Evolutionary conservation across 306 rosid species (phyloP), one percentile per base, ranked within the genome.

Genomic region (Lagenaria siceraria): DNA sequence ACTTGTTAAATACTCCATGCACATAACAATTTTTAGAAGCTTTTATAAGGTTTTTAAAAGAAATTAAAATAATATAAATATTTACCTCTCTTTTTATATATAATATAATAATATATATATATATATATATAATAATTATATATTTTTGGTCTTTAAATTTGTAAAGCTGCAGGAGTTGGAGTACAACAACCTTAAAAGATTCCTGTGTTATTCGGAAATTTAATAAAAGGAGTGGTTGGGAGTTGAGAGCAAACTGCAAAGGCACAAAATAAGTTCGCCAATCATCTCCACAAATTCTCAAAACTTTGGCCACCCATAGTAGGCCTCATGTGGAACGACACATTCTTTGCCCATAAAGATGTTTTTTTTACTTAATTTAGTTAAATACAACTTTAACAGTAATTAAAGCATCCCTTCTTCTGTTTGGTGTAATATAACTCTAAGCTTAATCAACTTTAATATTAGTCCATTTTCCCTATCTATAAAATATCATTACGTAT

Each of bases 101-200:
- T n/a, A n/a, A n/a, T n/a, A n/a, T 18, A 19, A 17, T 15, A 17
- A 14, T 29, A 29, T 29, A 29, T 2, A 29, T 29, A 29, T 46
- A 12, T 40, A 40, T 7, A 0, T 40, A 8, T 7, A 7, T 40
- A 40, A 29, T 29, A n/a, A n/a, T n/a, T n/a, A n/a, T n/a, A n/a
- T 29, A 29, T 29, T 29, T 40, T 33, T 33, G 6, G 10, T 7
- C 2, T 40, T 65, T 9, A 65, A 65, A 36, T 18, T 10, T 65
- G 51, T 1, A 66, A 66, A 46, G 58, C 75, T 46, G 75, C 75
- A 70, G 38, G 21, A 70, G 38, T 24, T 42, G 38, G 36, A 70
- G 75, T 46, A 24, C 38, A 71, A 71, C 76, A 48, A 71, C 59
- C 59, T 71, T 71, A 71, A 21, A 71, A 71, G 58, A 71, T 71